Base-by-base conservation (phyloP, 2,329 filamentous ascomycete species). In the Xylaria digitata region DNA sequence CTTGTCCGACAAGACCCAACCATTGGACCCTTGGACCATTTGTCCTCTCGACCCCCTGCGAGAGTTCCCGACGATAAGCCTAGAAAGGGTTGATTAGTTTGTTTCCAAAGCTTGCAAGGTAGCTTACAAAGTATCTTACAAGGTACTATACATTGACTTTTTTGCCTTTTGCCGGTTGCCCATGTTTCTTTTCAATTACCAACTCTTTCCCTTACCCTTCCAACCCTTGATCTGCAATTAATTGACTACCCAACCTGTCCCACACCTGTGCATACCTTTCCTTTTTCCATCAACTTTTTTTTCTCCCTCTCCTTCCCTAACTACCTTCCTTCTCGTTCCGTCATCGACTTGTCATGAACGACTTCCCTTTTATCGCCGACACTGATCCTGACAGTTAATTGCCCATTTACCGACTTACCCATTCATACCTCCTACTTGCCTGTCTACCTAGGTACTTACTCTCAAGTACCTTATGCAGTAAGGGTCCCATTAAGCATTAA, bases 1-100 rank as follows among this genome's bases (percentile, higher is more conserved):
- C 53, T 55, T 53, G 45, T n/a, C 49, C 50, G 54, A 46, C 50
- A 19, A 54, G 32, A 26, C 26, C 64, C 60, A 64, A 60, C 65
- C 37, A 63, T 49, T 45, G 59, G 54, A 26, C 42, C 46, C 49
- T 55, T 59, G 9, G 62, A 55, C 58, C 21, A 46, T 40, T 40
- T 13, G 9, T 5, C 37, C 45, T 32, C 45, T 61, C 66, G 63
- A 9, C 34, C 65, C 66, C 66, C 66, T 69, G 63, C 56, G 23
- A 65, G 63, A 37, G 66, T 69, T 69, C 66, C 66, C 67, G 64
- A 69, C 48, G 66, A 66, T 63, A 69, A 69, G 67, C 65, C 65
- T 48, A 64, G 55, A 50, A 61, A 45, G 45, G 65, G 65, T 67
- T 67, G 65, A 64, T 67, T 67, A 67, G 40, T 55, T 62, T 49